Evolutionary conservation across 1,284 basidiomycete genomes (phyloP), one percentile per base, ranked within the genome.

Genomic region (Fereydounia khargensis): DNA sequence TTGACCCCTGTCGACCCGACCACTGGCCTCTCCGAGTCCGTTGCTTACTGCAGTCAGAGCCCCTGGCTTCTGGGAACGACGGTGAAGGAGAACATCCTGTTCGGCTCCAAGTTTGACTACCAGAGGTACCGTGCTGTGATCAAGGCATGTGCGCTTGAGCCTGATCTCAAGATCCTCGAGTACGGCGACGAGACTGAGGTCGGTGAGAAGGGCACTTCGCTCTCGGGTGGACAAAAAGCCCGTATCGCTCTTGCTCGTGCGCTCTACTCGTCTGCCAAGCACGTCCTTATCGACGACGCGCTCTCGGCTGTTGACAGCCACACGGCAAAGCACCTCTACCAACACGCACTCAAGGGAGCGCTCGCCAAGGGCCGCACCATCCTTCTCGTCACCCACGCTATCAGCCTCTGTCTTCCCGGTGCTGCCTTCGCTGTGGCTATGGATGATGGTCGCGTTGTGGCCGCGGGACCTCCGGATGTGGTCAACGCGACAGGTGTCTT

Each of bases 181-280:
- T 91, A 95, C 70, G 90, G 91, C 4, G 92, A 97, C 67, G 84
- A 89, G 71, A 88, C 91, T 0, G 88, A 92, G 74, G 90, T 91
- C 47, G 89, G 89, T 20, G 89, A 91, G 78, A 85, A 86, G 74
- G 72, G 74, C n/a, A 82, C 81, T 2, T 79, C 80, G 1, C 78
- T 81, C 23, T 90, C 87, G 18, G 94, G 94, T 46, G 94, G 94
- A 21, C 94, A 98, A 75, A 96, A 97, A 69, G 91, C 91, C 24
- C 81, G 94, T 79, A 70, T 78, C 21, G 71, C 65, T 6, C 52
- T 73, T 6, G 92, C 92, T 18, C 85, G 94, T 45, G 92, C 94
- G 1, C 85, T 97, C 20, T 98, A 97, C 77, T 92, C 89, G 41
- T 82, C 89, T 22, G 92, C 94, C 8, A 86, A 86, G 0, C 80